phyloP scores from a whole-genome alignment of 768 basidiomycete species.

The Boletus reticuloceps region DNA sequence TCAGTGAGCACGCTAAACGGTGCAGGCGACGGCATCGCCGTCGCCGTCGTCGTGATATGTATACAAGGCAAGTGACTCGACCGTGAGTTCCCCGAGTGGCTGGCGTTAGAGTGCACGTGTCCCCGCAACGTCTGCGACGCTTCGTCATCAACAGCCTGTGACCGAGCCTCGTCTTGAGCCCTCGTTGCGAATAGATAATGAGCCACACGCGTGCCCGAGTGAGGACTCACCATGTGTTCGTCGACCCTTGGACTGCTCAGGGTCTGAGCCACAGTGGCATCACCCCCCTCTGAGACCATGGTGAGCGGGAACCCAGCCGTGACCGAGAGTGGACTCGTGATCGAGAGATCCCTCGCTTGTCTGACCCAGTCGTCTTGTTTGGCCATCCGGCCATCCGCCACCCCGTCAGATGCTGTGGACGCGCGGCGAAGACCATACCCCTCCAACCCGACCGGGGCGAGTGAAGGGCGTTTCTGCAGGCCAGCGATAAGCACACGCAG shows the following conservation, averaged over 20 bases:
- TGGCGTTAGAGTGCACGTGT: background rate
- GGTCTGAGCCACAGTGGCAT: conserved; percentile 2
- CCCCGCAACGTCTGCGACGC: conserved; percentile 11
- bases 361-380: conserved; percentile 74
- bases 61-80: conserved; percentile 24
- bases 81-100: conserved; percentile 10
- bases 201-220: background rate
- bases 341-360: conserved; percentile 64
- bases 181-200: background rate
- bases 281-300: background rate
- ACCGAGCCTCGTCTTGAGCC: conserved; percentile 8
- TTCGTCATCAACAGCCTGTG: conserved; percentile 26
- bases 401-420: conserved; percentile 23
- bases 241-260: conserved; percentile 27
- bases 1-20: conserved; percentile 28
- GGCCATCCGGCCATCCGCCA: conserved; percentile 31
- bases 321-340: conserved; percentile 32
- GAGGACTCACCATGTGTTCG: conserved; percentile 44
- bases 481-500: background rate
- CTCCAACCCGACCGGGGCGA: conserved; percentile 34
- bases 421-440: conserved; percentile 28
- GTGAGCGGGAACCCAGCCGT: conserved; percentile 10
- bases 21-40: conserved; percentile 9
- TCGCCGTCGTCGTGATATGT: conserved; percentile 22
- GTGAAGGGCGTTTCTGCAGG: conserved; percentile 56